Evolutionary conservation across 257 asterid genomes (phyloP), one percentile per base, ranked within the genome.

Genomic region (Asclepias syriaca): DNA sequence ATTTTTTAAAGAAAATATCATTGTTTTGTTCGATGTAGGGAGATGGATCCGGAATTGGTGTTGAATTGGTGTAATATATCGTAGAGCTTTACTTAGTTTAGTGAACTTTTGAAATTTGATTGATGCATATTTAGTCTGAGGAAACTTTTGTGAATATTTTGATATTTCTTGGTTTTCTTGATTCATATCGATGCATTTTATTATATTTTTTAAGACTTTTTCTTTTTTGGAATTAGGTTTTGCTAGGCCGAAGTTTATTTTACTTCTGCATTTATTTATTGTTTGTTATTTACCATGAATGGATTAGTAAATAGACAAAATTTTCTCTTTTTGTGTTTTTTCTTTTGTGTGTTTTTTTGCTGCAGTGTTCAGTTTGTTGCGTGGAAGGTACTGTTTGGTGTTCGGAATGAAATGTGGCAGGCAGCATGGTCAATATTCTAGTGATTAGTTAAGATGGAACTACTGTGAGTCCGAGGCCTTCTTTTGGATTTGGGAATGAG

Each of bases 361-460:
- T 55, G 77, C 64, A 66, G 37, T 1, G 69, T 73, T 68, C 69
- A 80, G 6, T 40, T 40, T 6, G 46, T 43, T 71, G 70, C 66
- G 64, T 80, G 64, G 37, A 40, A 77, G 80, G 80, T 40, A 66
- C 21, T 43, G 69, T 55, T 43, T 72, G 85, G 74, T 66, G 72
- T 39, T 10, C 21, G 53, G 32, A 56, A 3, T 66, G 57, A 6
- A 57, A 57, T 40, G 57, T 56, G 32, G 67, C 8, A 21, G 27
- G 77, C 71, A 27, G 76, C 78, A 27, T 84, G 71, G 49, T 81
- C 76, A 76, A 61, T 82, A 77, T 76, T 86, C 85, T 76, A 54
- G 80, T 51, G 73, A 70, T 69, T 78, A 66, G 74, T 77, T 75
- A 77, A 67, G 46, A 48, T 65, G 78, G 80, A 74, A 71, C 48